phyloP scores from a whole-genome alignment of 148 eudicot species.

The Tetragonia tetragonoides region DNA sequence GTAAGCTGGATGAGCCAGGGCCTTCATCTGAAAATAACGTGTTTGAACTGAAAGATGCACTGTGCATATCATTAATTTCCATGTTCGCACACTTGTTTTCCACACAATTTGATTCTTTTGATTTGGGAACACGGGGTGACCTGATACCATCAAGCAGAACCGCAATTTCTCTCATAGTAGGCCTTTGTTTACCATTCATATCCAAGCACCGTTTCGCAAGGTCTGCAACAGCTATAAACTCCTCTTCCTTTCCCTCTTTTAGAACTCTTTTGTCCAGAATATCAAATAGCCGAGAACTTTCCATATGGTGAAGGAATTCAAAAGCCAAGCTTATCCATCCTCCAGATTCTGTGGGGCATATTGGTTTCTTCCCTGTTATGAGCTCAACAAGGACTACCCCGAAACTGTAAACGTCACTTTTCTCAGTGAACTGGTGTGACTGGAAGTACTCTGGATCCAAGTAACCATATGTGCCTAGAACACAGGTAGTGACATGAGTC shows the following conservation, averaged over 20 bases:
- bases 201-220: slow-evolving; percentile 23
- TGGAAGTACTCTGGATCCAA: slow-evolving; percentile 34
- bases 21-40: background rate
- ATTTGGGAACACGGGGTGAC: too few species aligned
- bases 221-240: slow-evolving; percentile 23
- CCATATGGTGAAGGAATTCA: slow-evolving; percentile 28
- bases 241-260: slow-evolving; percentile 29
- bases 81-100: too few species aligned
- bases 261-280: slow-evolving; percentile 18
- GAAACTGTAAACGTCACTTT: slow-evolving; percentile 37
- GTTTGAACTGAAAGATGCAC: too few species aligned
- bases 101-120: too few species aligned
- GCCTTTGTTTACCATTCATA: slow-evolving; percentile 28
- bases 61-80: too few species aligned
- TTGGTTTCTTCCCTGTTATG: slow-evolving; percentile 27
- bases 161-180: slow-evolving; percentile 27
- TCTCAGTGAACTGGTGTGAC: slow-evolving; percentile 32
- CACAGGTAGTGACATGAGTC: slow-evolving; percentile 33
- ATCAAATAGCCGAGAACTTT: slow-evolving; percentile 13
- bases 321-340: slow-evolving; percentile 28
- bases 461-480: slow-evolving; percentile 33
- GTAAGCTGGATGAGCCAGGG: background rate
- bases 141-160: slow-evolving; percentile 19
- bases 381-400: slow-evolving; percentile 37
- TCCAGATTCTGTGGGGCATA: slow-evolving; percentile 15